A percentile compares a stretch with the other conserved stretches of the same genome.
These are phyloP conservation scores for Cladosporium austrohemisphaericum DNA, from an alignment of 2,329 filamentous ascomycete genomes.

Conservation along the genomic window DNA sequence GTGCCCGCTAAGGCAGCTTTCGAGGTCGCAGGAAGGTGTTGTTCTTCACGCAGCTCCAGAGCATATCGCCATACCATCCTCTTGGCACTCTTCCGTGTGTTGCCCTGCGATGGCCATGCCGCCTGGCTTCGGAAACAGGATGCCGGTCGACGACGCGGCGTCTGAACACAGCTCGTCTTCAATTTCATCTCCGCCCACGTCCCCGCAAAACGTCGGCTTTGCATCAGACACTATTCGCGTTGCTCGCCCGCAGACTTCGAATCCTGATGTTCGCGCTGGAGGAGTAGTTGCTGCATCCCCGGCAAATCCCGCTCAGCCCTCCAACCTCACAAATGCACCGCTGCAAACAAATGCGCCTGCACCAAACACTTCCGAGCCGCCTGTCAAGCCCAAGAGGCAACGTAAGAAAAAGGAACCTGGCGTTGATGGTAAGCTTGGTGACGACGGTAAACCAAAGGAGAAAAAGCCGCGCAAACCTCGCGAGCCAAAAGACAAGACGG, in stretches of 20 bases:
- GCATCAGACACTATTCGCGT: constrained; percentile 27
- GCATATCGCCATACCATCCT: constrained; percentile 15
- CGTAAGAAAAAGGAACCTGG: constrained; percentile 40
- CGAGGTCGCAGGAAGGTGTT: no score
- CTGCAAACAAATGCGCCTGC: constrained; percentile 16
- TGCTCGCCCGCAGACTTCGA: constrained; percentile 18
- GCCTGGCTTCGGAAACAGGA: constrained; percentile 18
- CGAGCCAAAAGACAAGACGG: constrained; percentile 44
- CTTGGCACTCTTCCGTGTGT: constrained; percentile 15
- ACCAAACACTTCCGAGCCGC: constrained; percentile 21
- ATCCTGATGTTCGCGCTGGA: constrained; percentile 29
- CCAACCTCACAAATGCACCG: constrained; percentile 16
- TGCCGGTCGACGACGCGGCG: constrained; percentile 22
- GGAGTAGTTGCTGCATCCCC: constrained; percentile 30
- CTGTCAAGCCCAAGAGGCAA: constrained; percentile 35
- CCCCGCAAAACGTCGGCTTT: constrained; percentile 21
- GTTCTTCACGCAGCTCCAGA: background rate
- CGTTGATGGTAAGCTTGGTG: constrained; percentile 33
- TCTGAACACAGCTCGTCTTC: constrained; percentile 22
- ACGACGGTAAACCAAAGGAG: constrained; percentile 42
- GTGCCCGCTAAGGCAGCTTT: no score
- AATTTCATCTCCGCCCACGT: constrained; percentile 27
- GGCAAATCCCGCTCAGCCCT: constrained; percentile 27
- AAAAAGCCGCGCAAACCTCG: constrained; percentile 45
- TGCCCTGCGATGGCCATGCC: constrained; percentile 18